Base-by-base conservation (phyloP, 306 rosid species). In the Styphnolobium japonicum region DNA sequence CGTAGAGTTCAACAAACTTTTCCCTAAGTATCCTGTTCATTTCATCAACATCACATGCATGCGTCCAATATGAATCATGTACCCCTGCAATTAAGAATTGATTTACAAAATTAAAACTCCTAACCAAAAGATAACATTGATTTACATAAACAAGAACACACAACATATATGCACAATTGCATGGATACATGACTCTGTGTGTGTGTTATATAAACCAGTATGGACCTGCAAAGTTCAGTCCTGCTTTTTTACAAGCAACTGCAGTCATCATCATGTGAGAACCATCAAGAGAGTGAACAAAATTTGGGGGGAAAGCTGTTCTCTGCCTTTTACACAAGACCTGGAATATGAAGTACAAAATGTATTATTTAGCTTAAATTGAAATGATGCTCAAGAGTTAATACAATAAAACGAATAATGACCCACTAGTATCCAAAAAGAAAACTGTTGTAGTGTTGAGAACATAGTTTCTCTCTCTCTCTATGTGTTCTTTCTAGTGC, bases 191-290 rank as follows among this genome's bases (percentile, higher is more conserved):
- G 9, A 10, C 60, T 27, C 49, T 18, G 22, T 18, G 55, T 33
- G 22, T 36, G 67, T 10, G 21, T 37, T 15, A 53, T 34, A 46
- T 71, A 73, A 73, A 45, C 22, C 33, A 62, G 78, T 29, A 49
- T 43, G 63, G 52, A 93, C 99, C 99, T 90, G 99, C 99, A 85
- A 95, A 95, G 80, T 73, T 89, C 81, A 95, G 85, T 57, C 99
- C 98, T 34, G 92, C 94, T 72, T 78, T 78, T 55, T 85, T 89
- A 84, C 98, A 93, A 81, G 99, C 97, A 67, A 95, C 89, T 60
- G 99, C 98, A 71, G 99, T 95, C 99, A 95, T 95, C 99, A 95
- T 95, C 99, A 95, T 95, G 83, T 95, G 99, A 45, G 97, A 93
- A 84, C 99, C 93, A 55, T 95, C 99, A 70, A 95, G 98, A 62